phyloP scores from a whole-genome alignment of 2,329 filamentous ascomycete species.

The Colletotrichum sublineola region DNA sequence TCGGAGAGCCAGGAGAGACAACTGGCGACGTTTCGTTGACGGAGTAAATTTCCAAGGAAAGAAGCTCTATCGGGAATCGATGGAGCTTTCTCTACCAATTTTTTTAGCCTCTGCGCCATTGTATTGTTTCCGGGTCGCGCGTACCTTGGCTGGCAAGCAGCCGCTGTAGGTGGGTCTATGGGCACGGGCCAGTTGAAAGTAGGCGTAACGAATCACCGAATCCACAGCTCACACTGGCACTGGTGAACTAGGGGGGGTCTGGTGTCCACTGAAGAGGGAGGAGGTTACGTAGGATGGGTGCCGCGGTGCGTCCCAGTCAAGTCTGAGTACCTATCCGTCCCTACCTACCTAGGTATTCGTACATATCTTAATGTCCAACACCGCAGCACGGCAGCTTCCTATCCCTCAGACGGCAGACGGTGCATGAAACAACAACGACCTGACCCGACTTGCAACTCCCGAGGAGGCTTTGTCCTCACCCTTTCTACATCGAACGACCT shows the following conservation, averaged over 20 bases:
- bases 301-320: not conserved
- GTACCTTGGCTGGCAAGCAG: conserved; percentile 34
- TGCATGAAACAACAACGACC: conserved; percentile 37
- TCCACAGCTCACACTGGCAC: conserved; percentile 18
- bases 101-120: conserved; percentile 43
- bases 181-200: conserved; percentile 30
- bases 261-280: not conserved
- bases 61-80: conserved; percentile 42
- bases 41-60: conserved; percentile 35
- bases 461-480: conserved; percentile 14
- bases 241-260: not conserved
- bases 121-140: conserved; percentile 39
- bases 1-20: conserved; percentile 21
- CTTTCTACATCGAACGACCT: not conserved
- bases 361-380: conserved; percentile 21
- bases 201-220: conserved; percentile 12
- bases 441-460: conserved; percentile 15
- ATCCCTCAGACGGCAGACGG: conserved; percentile 21
- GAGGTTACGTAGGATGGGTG: conserved; percentile 38
- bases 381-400: conserved; percentile 34
- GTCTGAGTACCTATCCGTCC: not conserved
- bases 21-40: conserved; percentile 28
- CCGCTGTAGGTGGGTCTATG: conserved; percentile 27
- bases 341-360: not conserved
- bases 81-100: conserved; percentile 44